Percentiles rank a stretch among this genome's conserved stretches.
These are phyloP conservation scores for Herpetomonas samuelpessoai DNA, from an alignment of 208 protist genomes.

Conservation along the genomic window DNA sequence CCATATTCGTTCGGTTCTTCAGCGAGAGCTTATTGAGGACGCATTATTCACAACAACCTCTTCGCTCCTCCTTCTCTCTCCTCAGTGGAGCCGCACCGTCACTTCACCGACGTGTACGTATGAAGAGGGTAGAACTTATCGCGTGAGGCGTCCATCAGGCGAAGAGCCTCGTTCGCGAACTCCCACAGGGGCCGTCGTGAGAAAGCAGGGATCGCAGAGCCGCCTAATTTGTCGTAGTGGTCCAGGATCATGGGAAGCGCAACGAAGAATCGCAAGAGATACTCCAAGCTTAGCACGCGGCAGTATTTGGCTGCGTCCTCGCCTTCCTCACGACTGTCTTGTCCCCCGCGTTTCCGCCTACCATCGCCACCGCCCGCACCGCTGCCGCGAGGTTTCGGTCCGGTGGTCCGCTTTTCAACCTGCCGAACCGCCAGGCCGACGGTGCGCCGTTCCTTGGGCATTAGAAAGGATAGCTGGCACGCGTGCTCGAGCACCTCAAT, in stretches of 20 bases:
- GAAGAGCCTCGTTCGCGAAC: conserved; percentile 57
- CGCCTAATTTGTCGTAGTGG: conserved; percentile 82
- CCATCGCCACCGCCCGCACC: neutral
- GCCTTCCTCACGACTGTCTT: conserved; percentile 20
- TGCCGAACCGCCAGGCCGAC: conserved; percentile 28
- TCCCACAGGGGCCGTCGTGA: conserved; percentile 59
- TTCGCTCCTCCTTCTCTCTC: neutral
- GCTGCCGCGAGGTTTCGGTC: conserved; percentile 9
- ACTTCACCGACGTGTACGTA: conserved; percentile 53
- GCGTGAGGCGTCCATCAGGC: conserved; percentile 32
- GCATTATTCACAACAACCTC: neutral
- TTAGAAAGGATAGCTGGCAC: conserved; percentile 63
- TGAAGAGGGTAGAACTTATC: conserved; percentile 29
- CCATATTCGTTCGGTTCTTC: no score
- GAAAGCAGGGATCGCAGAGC: conserved; percentile 45
- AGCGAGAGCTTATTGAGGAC: no score
- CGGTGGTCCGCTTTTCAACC: conserved; percentile 24
- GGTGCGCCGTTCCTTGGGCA: conserved; percentile 18
- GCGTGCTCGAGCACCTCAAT: conserved; percentile 74
- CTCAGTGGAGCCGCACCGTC: conserved; percentile 9
- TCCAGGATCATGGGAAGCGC: conserved; percentile 67
- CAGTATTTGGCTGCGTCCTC: conserved; percentile 36
- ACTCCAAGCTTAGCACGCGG: conserved; percentile 70
- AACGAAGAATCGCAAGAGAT: conserved; percentile 74
- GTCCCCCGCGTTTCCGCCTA: conserved; percentile 4